phyloP scores from a whole-genome alignment of 176 grass and related monocot genomes.

The Typha latifolia region DNA sequence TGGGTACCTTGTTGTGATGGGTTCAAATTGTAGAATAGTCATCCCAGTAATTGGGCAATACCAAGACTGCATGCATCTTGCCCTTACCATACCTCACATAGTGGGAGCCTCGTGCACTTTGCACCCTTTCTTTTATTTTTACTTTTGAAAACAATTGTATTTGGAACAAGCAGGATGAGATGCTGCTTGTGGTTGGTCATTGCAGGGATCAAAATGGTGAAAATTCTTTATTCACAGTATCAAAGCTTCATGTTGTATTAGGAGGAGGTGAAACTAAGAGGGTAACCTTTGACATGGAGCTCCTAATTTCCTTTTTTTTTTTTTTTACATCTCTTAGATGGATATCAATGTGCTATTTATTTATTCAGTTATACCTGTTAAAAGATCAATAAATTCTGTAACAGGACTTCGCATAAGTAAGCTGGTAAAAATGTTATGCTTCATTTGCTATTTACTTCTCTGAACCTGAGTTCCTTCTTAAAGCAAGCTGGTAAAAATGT shows the following conservation, averaged over 20 bases:
- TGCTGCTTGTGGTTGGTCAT: constrained; percentile 32
- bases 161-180: constrained; percentile 11
- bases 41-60: no score
- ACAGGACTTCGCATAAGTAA: no score
- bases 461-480: background rate
- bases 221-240: constrained; percentile 40
- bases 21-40: no score
- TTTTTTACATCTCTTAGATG: background rate
- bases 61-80: no score
- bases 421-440: background rate
- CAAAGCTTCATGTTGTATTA: constrained; percentile 77
- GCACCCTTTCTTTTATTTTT: background rate
- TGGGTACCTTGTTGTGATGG: no score
- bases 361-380: no score
- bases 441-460: background rate
- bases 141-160: constrained; percentile 6
- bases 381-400: no score
- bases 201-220: constrained; percentile 54
- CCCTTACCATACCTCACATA: no score
- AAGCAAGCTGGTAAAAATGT: background rate
- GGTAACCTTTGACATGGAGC: constrained; percentile 29
- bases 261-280: constrained; percentile 63
- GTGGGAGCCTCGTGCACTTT: no score
- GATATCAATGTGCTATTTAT: background rate
- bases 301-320: constrained; percentile 14